Evolutionary conservation across 169 alveolate species (phyloP).

Genomic region (Eimeria tenella): DNA sequence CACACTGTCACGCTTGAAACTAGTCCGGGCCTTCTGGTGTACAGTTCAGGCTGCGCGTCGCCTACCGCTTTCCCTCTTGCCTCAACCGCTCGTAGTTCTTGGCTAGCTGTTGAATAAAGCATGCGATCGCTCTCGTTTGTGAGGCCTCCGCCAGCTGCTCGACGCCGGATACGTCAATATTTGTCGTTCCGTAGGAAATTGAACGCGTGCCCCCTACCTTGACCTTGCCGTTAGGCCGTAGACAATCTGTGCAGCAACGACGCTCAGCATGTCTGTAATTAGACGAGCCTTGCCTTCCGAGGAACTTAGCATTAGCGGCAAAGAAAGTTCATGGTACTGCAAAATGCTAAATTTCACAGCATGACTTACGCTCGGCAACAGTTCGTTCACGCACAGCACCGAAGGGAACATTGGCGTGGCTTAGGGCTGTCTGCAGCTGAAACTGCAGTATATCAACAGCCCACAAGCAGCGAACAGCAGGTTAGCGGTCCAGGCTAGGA

Average conservation of each 20-base stretch:
- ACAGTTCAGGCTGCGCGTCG: neutral
- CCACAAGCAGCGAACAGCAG: no score
- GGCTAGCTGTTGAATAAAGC: slow-evolving; percentile 63
- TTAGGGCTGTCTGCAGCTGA: neutral
- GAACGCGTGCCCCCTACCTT: slow-evolving; percentile 68
- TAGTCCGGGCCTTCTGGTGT: no score
- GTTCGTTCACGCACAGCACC: neutral
- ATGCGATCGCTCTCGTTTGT: slow-evolving; percentile 79
- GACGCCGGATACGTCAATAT: slow-evolving; percentile 80
- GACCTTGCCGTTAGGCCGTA: slow-evolving; percentile 77
- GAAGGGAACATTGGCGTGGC: neutral
- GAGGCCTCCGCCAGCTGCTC: slow-evolving; percentile 83
- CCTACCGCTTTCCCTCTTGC: slow-evolving; percentile 28
- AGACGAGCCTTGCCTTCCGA: neutral
- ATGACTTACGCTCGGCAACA: slow-evolving; percentile 34
- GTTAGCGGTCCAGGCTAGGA: no score
- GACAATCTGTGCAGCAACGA: neutral
- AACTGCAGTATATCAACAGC: neutral
- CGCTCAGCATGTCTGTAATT: neutral
- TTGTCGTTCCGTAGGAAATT: slow-evolving; percentile 71
- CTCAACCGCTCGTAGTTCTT: slow-evolving; percentile 34
- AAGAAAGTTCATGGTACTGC: neutral
- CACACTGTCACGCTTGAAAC: no score
- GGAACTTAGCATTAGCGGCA: neutral
- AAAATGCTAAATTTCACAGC: neutral